Conservation (phyloP, 495 filamentous ascomycete genomes). For the Niebla homalea region DNA sequence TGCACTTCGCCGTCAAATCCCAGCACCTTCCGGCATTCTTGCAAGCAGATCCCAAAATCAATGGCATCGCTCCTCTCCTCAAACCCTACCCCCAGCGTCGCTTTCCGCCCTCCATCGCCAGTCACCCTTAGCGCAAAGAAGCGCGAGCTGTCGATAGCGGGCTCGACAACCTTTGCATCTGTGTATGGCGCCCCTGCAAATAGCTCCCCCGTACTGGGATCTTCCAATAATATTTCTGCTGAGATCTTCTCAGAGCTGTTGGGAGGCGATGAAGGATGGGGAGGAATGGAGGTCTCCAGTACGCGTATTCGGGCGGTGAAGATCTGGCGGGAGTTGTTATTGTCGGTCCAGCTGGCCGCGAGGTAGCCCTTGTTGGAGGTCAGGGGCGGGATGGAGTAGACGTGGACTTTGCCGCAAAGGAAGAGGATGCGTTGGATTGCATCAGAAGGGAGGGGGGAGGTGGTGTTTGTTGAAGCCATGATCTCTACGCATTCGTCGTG, state of each 20-base stretch:
- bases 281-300: slow-evolving; percentile 53
- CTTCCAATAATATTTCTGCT: slow-evolving; percentile 63
- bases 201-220: slow-evolving; percentile 50
- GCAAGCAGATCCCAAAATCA: slow-evolving; percentile 67
- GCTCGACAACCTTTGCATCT: slow-evolving; percentile 43
- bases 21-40: slow-evolving; percentile 51
- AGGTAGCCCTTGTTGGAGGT: slow-evolving; percentile 56
- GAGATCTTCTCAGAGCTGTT: slow-evolving; percentile 38
- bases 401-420: slow-evolving; percentile 53
- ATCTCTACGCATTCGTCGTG: no score
- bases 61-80: slow-evolving; percentile 74
- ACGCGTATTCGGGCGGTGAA: slow-evolving; percentile 72
- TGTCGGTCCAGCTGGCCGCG: slow-evolving; percentile 62
- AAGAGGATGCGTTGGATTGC: slow-evolving; percentile 71
- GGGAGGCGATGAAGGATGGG: slow-evolving; percentile 8
- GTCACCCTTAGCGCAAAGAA: slow-evolving; percentile 74
- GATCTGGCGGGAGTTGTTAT: slow-evolving; percentile 53
- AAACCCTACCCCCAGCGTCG: slow-evolving; percentile 69
- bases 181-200: slow-evolving; percentile 73
- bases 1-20: slow-evolving; percentile 22
- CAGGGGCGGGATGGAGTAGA: slow-evolving; percentile 69
- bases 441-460: slow-evolving; percentile 31
- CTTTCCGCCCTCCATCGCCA: slow-evolving; percentile 53
- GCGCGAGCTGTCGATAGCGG: slow-evolving; percentile 56
- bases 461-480: not conserved